Base-by-base conservation (phyloP, 306 rosid species). In the Amphicarpaea edgeworthii region DNA sequence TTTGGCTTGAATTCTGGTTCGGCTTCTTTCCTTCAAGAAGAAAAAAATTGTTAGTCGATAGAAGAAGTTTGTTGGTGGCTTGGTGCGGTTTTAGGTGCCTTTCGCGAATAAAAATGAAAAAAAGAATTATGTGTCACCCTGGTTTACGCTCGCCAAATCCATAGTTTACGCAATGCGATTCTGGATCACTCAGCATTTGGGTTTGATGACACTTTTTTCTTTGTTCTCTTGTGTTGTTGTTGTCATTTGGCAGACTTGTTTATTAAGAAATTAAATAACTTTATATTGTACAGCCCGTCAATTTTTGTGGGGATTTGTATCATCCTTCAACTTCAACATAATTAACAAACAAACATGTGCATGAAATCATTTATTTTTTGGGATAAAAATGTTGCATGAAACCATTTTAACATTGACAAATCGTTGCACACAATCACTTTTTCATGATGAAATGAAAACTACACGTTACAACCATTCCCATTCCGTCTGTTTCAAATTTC, bases 31-130 rank as follows among this genome's bases (percentile, higher is more conserved):
- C 74, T 76, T 80, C 16, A 12, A 30, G 59, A 11, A 26, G 55
- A 55, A 71, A 80, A 64, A 79, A 64, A 79, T 4, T 19, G 46
- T 46, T 70, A 41, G 77, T 63, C 66, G 85, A 76, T 23, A 77
- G 55, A 77, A 77, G 78, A 65, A 54, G 49, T 57, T 21, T 65
- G 74, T 67, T 60, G 7, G 37, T 30, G 7, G 37, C 37, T 30
- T 30, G 37, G 78, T 30, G 77, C 63, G 9, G 23, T 78, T 69
- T 78, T 69, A 21, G 37, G 20, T 80, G 70, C 3, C 43, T 53
- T 53, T 72, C 3, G 14, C 4, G 32, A 7, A 16, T 14, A 19
- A 6, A 40, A 28, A 30, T 40, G 1, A 24, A 40, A 2, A n/a
- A 15, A 2, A 3, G 43, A 41, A 41, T 41, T 42, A 23, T 41